Evolutionary conservation across 495 filamentous ascomycete species (phyloP).

Genomic region (Aspergillus funiculosus): DNA sequence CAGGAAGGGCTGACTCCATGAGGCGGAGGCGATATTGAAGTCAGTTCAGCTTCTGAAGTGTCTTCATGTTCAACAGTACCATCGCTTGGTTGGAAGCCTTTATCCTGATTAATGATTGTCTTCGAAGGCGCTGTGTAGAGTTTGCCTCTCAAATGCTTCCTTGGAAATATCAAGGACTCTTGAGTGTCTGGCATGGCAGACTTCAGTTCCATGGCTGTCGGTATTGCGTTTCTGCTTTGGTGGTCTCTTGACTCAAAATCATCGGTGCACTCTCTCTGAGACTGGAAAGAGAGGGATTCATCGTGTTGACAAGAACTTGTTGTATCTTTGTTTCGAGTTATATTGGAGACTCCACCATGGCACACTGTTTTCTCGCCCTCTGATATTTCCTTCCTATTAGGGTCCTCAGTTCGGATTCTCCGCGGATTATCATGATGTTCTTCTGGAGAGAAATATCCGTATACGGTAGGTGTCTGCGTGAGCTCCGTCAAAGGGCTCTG

Average conservation of each 20-base stretch:
- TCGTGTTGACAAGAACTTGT: no score
- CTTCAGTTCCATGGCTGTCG: background rate
- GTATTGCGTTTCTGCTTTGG: background rate
- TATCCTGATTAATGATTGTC: constrained; percentile 29
- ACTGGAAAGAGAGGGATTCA: no score
- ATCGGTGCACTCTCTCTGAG: background rate
- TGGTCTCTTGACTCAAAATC: background rate
- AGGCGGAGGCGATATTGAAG: constrained; percentile 22
- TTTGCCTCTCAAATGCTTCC: constrained; percentile 4
- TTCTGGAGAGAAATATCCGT: background rate
- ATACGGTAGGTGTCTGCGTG: background rate
- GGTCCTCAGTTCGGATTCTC: background rate
- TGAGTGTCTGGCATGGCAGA: constrained; percentile 11
- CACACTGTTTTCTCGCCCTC: no score
- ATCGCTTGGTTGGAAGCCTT: constrained; percentile 31
- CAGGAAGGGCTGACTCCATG: no score
- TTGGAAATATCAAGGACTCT: constrained; percentile 15
- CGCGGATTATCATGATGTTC: background rate
- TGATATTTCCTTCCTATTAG: background rate
- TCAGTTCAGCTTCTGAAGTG: constrained; percentile 2
- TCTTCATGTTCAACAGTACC: constrained; percentile 11
- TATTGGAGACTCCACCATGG: no score
- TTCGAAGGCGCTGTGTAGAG: constrained; percentile 13
- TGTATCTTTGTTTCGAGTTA: no score
- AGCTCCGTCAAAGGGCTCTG: constrained; percentile 3